Evolutionary conservation across 441 rosid genomes (phyloP), one percentile per base, ranked within the genome.

Genomic region (Populus tomentosa): DNA sequence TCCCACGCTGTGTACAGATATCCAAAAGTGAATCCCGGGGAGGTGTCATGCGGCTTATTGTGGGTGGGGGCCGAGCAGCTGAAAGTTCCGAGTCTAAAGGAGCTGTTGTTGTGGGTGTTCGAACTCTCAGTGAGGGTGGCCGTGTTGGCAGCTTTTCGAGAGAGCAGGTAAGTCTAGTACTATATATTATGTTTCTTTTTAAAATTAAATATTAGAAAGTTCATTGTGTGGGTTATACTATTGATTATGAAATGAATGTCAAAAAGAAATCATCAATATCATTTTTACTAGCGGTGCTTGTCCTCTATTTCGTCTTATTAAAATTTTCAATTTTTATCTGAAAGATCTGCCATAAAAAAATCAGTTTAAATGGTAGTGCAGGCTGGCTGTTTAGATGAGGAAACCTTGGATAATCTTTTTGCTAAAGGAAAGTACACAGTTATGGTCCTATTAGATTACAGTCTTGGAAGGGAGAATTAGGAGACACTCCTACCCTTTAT

Each of bases 41-140:
- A 26, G 99, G 99, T 79, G 97, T 97, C 74, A 97, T 97, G 99
- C 94, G 98, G 74, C 98, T 97, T 72, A 89, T 97, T 82, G 99
- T 94, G 87, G 98, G 99, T 76, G 99, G 99, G n/a, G 99, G 99
- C 30, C 90, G 98, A 82, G 98, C 98, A 56, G 94, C 88, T 83
- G 99, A 97, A 87, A 87, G 84, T 82, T 84, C 87, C 11, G 92
- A 92, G 67, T 85, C 94, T 69, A 90, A 91, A 84, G 99, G 98
- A 84, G 95, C 98, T 74, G 97, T 94, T 78, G 90, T 93, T 78
- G 98, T 93, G 40, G 99, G 98, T 84, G 99, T 97, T 80, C 90
- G 98, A 82, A 97, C 99, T 81, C 95, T 97, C 72, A 94, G 98
- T 24, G 99, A 97, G 88, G 97, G 98, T 83, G 98, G 99, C 79